A percentile compares a stretch with the other conserved stretches of the same genome.
Conservation (phyloP, 2,329 filamentous ascomycete genomes). For the Clonostachys sp. region DNA sequence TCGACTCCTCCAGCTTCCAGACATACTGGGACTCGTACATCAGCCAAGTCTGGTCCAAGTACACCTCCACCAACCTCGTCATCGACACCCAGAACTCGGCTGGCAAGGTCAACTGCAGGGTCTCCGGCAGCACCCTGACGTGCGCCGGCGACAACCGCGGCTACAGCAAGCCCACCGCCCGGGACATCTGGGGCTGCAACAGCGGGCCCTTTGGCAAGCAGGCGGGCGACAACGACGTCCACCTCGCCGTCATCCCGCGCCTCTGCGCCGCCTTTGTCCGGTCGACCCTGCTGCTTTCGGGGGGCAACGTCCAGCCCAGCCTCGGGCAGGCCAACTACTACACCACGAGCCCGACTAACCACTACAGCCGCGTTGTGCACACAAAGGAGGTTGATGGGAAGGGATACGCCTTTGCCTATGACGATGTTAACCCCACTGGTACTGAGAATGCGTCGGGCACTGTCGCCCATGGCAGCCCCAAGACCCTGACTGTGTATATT, state of each 20-base stretch:
- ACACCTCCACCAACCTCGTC: slow-evolving; percentile 33
- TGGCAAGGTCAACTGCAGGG: slow-evolving; percentile 40
- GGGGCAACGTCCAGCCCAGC: slow-evolving; percentile 39
- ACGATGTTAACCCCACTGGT: slow-evolving; percentile 57
- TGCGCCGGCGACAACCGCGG: slow-evolving; percentile 28
- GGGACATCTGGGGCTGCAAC: slow-evolving; percentile 47
- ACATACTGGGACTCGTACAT: slow-evolving; percentile 47
- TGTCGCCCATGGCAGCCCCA: slow-evolving; percentile 14
- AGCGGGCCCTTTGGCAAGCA: slow-evolving; percentile 50
- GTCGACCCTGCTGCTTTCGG: slow-evolving; percentile 54
- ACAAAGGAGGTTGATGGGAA: slow-evolving; percentile 50
- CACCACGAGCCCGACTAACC: slow-evolving; percentile 50
- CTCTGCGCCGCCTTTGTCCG: slow-evolving; percentile 73
- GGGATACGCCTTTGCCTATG: slow-evolving; percentile 70
- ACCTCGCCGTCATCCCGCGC: slow-evolving; percentile 64
- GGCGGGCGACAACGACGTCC: slow-evolving; percentile 33
- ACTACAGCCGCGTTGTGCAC: slow-evolving; percentile 64
- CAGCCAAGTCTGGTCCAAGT: slow-evolving; percentile 46
- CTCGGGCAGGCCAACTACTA: slow-evolving; percentile 52
- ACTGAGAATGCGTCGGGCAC: slow-evolving; percentile 42
- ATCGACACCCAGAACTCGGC: slow-evolving; percentile 50
- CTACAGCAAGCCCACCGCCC: slow-evolving; percentile 40
- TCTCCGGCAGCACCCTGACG: slow-evolving; percentile 26
- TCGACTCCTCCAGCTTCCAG: slow-evolving; percentile 37
- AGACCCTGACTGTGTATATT: slow-evolving; percentile 18